These are phyloP conservation scores for Lactifluus hygrophoroides DNA, from an alignment of 768 basidiomycete species.

Conservation along the genomic window DNA sequence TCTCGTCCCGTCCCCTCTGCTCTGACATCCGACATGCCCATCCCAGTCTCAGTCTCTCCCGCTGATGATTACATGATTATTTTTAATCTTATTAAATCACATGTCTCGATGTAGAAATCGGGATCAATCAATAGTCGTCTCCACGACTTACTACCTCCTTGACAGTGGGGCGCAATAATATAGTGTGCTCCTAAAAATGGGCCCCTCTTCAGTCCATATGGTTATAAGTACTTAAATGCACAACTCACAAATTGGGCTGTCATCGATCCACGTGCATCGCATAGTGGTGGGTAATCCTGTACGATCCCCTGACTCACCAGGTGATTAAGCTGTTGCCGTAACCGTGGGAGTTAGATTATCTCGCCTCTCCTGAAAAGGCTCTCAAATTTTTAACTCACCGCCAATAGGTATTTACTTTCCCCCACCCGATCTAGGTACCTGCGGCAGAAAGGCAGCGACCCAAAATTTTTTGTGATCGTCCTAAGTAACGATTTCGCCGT, in stretches of 20 bases:
- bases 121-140: conserved; percentile 70
- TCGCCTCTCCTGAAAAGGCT: not conserved
- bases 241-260: conserved; percentile 85
- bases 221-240: not conserved
- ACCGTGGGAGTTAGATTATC: not conserved
- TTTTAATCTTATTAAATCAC: conserved; percentile 2
- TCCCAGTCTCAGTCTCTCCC: not conserved
- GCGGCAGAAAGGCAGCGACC: conserved; percentile 91
- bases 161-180: conserved; percentile 72
- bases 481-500: conserved; percentile 81
- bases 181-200: conserved; percentile 65
- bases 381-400: conserved; percentile 39
- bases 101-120: not conserved
- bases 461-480: conserved; percentile 87
- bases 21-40: too few species aligned
- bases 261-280: conserved; percentile 79
- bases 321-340: conserved; percentile 61
- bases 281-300: conserved; percentile 86
- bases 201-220: not conserved
- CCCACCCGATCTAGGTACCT: conserved; percentile 90
- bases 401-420: conserved; percentile 88
- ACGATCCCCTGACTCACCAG: conserved; percentile 85
- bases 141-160: conserved; percentile 83
- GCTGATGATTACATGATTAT: conserved; percentile 3
- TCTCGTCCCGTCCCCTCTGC: too few species aligned